These are phyloP conservation scores for Eleusine coracana DNA, from an alignment of 176 grass and related monocot species.

Conservation along the genomic window DNA sequence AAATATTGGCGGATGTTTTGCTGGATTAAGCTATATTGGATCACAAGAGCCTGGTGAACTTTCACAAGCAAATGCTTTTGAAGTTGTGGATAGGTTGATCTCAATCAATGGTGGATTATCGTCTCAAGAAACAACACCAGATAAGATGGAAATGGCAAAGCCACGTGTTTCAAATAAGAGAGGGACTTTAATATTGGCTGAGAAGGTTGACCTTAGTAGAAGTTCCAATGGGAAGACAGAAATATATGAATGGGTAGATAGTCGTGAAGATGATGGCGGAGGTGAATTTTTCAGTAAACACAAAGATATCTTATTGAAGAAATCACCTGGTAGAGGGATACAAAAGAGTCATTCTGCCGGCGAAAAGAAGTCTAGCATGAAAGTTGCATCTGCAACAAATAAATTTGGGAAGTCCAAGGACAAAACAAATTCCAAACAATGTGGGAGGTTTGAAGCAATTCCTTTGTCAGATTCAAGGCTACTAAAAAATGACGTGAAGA, in stretches of 20 bases:
- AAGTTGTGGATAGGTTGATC: constrained; percentile 76
- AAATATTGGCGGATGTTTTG: constrained; percentile 28
- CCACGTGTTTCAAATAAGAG: constrained; percentile 50
- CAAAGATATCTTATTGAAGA: constrained; percentile 56
- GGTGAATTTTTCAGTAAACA: constrained; percentile 78
- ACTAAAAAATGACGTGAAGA: constrained; percentile 43
- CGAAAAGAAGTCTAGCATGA: constrained; percentile 34
- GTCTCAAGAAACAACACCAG: constrained; percentile 55
- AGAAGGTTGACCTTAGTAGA: constrained; percentile 45
- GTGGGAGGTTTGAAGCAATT: constrained; percentile 40
- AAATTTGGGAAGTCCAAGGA: constrained; percentile 18
- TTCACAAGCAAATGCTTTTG: constrained; percentile 82
- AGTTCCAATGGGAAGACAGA: constrained; percentile 42
- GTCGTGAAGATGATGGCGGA: constrained; percentile 64
- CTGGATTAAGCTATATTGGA: constrained; percentile 65
- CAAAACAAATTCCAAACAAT: constrained; percentile 3
- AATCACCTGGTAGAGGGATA: constrained; percentile 34
- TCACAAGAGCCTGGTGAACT: constrained; percentile 77
- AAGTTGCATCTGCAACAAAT: constrained; percentile 16
- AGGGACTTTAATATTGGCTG: constrained; percentile 61
- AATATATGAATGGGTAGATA: constrained; percentile 71
- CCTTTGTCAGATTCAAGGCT: constrained; percentile 53
- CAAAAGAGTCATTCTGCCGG: constrained; percentile 34
- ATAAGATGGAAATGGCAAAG: constrained; percentile 44
- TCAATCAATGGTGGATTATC: constrained; percentile 54